Evolutionary conservation across 768 basidiomycete genomes (phyloP).

Genomic region (Auricularia sp.): DNA sequence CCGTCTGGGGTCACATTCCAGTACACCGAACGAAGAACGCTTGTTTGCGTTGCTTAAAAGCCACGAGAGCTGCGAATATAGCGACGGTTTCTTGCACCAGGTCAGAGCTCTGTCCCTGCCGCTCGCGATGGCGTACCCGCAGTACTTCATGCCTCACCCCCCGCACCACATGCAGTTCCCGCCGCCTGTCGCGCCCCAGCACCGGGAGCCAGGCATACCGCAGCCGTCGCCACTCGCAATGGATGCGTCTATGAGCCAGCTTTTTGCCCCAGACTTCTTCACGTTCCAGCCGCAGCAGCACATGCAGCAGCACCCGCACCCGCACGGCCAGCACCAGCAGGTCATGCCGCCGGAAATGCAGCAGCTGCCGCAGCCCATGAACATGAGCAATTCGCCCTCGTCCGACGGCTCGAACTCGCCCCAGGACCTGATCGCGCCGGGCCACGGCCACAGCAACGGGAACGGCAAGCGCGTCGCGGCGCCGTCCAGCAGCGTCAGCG

Average conservation of each 20-base stretch:
- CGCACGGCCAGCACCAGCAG: slow-evolving; percentile 2
- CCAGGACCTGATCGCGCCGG: slow-evolving; percentile 33
- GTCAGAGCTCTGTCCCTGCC: not conserved
- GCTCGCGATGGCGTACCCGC: slow-evolving; percentile 8
- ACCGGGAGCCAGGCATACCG: slow-evolving; percentile 15
- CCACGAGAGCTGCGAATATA: not conserved
- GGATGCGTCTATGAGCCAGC: slow-evolving; percentile 39
- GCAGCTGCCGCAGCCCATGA: slow-evolving; percentile 44
- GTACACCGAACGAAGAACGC: not conserved
- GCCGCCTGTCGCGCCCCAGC: slow-evolving; percentile 5
- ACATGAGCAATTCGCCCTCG: slow-evolving; percentile 61
- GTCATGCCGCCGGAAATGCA: slow-evolving; percentile 36
- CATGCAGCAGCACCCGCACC: slow-evolving; percentile 20
- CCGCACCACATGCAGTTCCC: slow-evolving; percentile 20
- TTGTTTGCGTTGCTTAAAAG: not conserved
- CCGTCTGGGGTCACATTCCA: not conserved
- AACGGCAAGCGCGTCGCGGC: slow-evolving; percentile 59
- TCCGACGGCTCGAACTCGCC: slow-evolving; percentile 68
- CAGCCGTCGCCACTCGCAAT: slow-evolving; percentile 54
- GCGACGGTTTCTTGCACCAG: not conserved
- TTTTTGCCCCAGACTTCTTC: slow-evolving; percentile 50
- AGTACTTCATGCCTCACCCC: slow-evolving; percentile 31
- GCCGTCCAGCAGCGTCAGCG: slow-evolving; percentile 35
- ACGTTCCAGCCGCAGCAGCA: slow-evolving; percentile 48
- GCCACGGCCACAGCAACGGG: slow-evolving; percentile 25